Evolutionary conservation across 2,329 filamentous ascomycete species (phyloP).

Genomic region (Cordyceps cateniannulata): DNA sequence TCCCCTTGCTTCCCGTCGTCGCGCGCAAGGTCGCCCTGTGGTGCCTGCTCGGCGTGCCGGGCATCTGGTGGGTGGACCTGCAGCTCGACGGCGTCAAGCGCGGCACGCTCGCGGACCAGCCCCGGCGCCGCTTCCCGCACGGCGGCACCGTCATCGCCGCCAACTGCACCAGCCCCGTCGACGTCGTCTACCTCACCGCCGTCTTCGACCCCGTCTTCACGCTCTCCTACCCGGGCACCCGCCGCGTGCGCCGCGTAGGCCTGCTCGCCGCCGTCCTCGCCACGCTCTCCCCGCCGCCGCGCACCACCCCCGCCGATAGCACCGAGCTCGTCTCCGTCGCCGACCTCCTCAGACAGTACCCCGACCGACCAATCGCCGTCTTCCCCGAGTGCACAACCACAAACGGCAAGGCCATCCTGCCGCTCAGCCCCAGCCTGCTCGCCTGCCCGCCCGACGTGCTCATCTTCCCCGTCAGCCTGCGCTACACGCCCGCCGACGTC

Average conservation of each 20-base stretch:
- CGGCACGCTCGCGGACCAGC: constrained; percentile 74
- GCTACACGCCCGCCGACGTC: constrained; percentile 83
- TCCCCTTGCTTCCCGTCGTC: constrained; percentile 56
- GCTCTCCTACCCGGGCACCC: constrained; percentile 68
- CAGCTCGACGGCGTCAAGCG: constrained; percentile 95
- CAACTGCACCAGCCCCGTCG: constrained; percentile 87
- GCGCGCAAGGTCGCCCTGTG: constrained; percentile 80
- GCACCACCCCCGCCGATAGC: constrained; percentile 25
- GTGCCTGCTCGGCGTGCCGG: constrained; percentile 79
- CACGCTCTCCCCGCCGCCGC: constrained; percentile 58
- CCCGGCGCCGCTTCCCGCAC: constrained; percentile 67
- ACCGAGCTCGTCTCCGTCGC: constrained; percentile 53
- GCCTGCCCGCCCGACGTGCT: constrained; percentile 59
- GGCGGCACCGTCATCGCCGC: constrained; percentile 78
- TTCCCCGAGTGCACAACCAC: constrained; percentile 94
- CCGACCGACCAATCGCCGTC: constrained; percentile 70
- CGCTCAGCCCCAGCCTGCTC: constrained; percentile 71
- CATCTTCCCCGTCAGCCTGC: constrained; percentile 85
- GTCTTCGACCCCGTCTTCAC: constrained; percentile 97
- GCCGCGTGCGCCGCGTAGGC: constrained; percentile 68
- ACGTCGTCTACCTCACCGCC: constrained; percentile 83
- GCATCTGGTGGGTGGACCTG: constrained; percentile 98
- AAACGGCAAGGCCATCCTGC: constrained; percentile 84
- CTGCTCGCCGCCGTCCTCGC: constrained; percentile 68
- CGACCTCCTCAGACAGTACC: constrained; percentile 60